Base-by-base conservation (phyloP, 108 stramenopile species). In the Fragilaria radians region DNA sequence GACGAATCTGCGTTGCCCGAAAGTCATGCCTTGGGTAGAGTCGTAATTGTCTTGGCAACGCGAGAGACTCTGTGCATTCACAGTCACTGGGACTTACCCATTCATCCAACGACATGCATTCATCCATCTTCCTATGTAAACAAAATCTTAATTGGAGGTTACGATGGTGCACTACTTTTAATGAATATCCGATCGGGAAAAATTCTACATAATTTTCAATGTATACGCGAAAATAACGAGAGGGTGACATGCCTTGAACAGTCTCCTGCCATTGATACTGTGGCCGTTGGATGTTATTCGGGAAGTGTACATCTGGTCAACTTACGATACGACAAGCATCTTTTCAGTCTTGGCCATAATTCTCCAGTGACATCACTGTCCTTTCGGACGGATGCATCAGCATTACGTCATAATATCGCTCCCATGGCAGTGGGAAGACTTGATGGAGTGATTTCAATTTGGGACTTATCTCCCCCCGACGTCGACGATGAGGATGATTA, bases 71-170 rank as follows among this genome's bases (percentile, higher is more conserved):
- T 91, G 50, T 55, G 42, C 22, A 65, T 91, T 25, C 73, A 84
- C 67, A 86, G 81, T 27, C 78, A 80, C 2, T 77, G 88, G 46
- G 56, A 62, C 32, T 62, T 91, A 52, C 61, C 79, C 50, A 86
- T 91, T 61, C 66, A 66, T 28, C 85, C 91, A 0, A 32, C 62
- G 27, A 70, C 74, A 9, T 83, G 82, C 14, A 60, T 86, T 19
- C 91, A 92, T 67, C 91, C 91, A 28, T 73, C 85, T 21, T 86
- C 91, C 21, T 92, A 92, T 67, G 74, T 92, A 42, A 92, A 92
- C 74, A 93, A 93, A 62, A 87, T 93, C 51, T 46, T 93, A 4
- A 45, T 89, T 47, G 86, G 72, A 56, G 85, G 86, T 19, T n/a
- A 26, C 14, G 29, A 52, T 28, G 22, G 68, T 23, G 78, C 84